Evolutionary conservation across 495 filamentous ascomycete genomes (phyloP), one percentile per base, ranked within the genome.

Genomic region (Penicillium canariense): DNA sequence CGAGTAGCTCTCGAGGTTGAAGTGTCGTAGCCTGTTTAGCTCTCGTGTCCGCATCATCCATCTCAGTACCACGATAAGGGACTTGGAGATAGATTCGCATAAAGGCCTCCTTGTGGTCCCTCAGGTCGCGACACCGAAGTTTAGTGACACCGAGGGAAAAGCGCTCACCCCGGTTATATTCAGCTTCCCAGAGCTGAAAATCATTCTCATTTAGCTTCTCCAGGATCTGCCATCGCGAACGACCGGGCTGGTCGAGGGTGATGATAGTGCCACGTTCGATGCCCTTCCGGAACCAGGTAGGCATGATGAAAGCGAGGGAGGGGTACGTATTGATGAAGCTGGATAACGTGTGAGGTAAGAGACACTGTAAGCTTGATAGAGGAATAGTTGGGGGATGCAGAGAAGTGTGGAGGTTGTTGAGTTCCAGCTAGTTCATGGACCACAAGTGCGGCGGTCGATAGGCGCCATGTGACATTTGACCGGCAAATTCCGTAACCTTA

Each of bases 51-150:
- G 45, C 26, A 48, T 48, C 45, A 15, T 48, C 27, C 18, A 48
- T 48, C 22, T 48, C 27, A 34, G 45, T 48, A 14, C 12, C 32
- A 9, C 45, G 27, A 48, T 48, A 25, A 22, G 40, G 51, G 23
- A 53, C 43, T 26, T 45, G 42, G 10, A 47, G n/a, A 30, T 54
- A 46, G 31, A 54, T 38, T 25, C 51, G 42, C 51, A 54, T 54
- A n/a, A 54, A 54, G 23, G 51, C 42, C 34, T 47, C 36, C 31
- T 47, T 31, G 8, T 8, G 45, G 26, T 10, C 15, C n/a, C 18
- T 34, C 15, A 14, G 28, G 32, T 48, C 45, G 18, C 22, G 12
- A 20, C 42, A 45, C 11, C 23, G 22, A 15, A 5, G 12, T 26
- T 45, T 45, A 17, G 42, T 20, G 3, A 20, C 11, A 20, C 17